Base-by-base conservation (phyloP, 1,139 yeast genomes). In the Suhomyces wounanorum region DNA sequence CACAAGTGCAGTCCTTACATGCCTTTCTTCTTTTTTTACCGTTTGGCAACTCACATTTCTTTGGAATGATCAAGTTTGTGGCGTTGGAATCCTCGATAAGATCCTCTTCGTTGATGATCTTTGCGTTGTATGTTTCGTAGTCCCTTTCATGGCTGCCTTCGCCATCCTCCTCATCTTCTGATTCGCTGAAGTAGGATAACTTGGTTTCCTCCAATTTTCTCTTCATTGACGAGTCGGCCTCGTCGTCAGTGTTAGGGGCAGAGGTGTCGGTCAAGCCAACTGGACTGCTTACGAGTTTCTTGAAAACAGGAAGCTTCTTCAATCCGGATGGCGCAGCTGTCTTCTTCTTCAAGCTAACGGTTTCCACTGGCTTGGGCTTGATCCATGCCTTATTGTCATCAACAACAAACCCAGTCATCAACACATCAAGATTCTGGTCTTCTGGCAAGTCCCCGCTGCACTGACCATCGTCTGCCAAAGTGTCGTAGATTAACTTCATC, bases 1-100 rank as follows among this genome's bases (percentile, higher is more conserved):
- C 99, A 75, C 99, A 95, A 0, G 98, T 87, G 69, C 99, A 95
- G 69, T 94, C 97, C 70, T 91, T 94, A 75, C 99, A 95, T 0
- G 99, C 96, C 69, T 81, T 87, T 73, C 88, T 83, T 69, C 92
- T 79, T 64, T 79, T 82, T 51, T 83, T 81, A 16, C 94, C 92
- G 40, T 68, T 72, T 30, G 79, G 75, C 54, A 73, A 64, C 55
- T 74, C 79, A 62, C 85, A 81, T 56, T 73, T 70, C 52, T 73
- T 69, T 14, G 85, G 85, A 13, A 76, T 67, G 38, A 79, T 70
- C 46, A 79, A 62, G 48, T 66, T 66, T 47, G 74, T 66, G 26
- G 52, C 50, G 16, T 55, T 53, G 4, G 66, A 52, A 16, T 67
- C 69, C 28, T 59, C 57, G 47, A 79, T 67, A 41, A 79, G 65